Conservation (phyloP, 768 basidiomycete genomes). For the Dacryopinax spathularia region DNA sequence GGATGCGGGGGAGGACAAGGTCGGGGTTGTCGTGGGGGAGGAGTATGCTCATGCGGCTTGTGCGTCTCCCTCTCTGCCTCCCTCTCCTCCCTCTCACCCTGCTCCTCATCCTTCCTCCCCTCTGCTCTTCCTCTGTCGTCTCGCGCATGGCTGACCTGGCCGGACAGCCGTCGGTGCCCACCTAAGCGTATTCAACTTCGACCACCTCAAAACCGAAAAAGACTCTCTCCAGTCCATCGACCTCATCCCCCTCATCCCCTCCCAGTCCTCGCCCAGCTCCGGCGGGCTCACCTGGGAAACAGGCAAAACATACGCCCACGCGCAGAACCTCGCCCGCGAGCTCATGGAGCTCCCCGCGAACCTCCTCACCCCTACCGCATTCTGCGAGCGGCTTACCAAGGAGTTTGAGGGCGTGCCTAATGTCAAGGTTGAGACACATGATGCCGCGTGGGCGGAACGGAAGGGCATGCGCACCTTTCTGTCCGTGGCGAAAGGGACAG, state of each 20-base stretch:
- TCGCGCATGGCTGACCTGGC: slow-evolving; percentile 8
- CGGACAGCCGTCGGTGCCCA: slow-evolving; percentile 58
- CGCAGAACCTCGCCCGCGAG: slow-evolving; percentile 73
- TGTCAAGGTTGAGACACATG: slow-evolving; percentile 53
- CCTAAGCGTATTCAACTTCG: slow-evolving; percentile 58
- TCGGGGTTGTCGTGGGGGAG: slow-evolving; percentile 44
- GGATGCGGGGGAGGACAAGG: slow-evolving; percentile 41
- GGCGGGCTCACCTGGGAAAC: slow-evolving; percentile 58
- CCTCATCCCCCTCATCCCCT: slow-evolving; percentile 35
- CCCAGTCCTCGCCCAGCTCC: slow-evolving; percentile 31
- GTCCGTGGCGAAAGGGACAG: slow-evolving; percentile 68
- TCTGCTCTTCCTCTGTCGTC: background rate
- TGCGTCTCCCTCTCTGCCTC: slow-evolving; percentile 22
- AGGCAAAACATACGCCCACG: slow-evolving; percentile 56
- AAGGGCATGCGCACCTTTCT: slow-evolving; percentile 83
- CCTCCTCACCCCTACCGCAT: slow-evolving; percentile 70
- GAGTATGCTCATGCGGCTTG: slow-evolving; percentile 65
- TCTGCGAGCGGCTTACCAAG: slow-evolving; percentile 52
- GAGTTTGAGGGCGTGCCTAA: slow-evolving; percentile 54
- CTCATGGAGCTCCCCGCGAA: slow-evolving; percentile 78
- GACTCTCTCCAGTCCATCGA: slow-evolving; percentile 22
- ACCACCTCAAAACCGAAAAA: slow-evolving; percentile 60
- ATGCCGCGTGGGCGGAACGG: slow-evolving; percentile 68
- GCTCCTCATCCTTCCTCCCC: background rate
- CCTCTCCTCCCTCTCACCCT: too few relatives aligned